A percentile compares a stretch with the other conserved stretches of the same genome.
Evolutionary conservation across 176 grass and related monocot genomes (phyloP).

Genomic region (Stipa capillata): DNA sequence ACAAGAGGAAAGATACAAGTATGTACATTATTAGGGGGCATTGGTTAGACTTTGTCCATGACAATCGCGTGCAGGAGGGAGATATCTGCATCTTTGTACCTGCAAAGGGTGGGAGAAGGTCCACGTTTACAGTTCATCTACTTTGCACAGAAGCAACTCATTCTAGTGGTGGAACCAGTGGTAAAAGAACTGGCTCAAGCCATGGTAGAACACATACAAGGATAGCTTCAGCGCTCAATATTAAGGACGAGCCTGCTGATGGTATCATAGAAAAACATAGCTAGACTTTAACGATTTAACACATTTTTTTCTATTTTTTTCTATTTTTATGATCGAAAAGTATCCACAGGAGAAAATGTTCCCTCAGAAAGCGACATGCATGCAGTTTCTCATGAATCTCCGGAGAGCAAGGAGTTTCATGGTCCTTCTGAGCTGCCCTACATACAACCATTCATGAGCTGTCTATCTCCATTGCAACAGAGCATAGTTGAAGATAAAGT

Average conservation of each 20-base stretch:
- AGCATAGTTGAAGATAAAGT: neutral
- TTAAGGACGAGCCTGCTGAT: neutral
- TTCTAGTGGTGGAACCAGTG: neutral
- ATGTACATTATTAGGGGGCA: neutral
- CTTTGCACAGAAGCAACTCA: neutral
- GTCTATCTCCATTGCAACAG: neutral
- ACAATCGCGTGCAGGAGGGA: constrained; percentile 38
- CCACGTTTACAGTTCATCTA: constrained; percentile 32
- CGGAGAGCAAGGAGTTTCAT: too few relatives aligned
- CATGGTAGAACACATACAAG: neutral
- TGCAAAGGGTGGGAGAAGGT: neutral
- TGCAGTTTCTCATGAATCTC: neutral
- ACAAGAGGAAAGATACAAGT: neutral
- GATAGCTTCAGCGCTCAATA: neutral
- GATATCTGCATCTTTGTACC: constrained; percentile 39
- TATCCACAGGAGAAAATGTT: neutral
- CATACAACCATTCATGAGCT: neutral
- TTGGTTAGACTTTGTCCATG: constrained; percentile 36
- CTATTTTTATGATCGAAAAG: neutral
- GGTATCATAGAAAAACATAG: constrained; percentile 10
- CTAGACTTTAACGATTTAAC: neutral
- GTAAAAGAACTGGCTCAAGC: neutral
- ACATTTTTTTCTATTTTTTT: neutral
- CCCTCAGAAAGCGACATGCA: neutral
- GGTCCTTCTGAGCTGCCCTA: neutral